Conservation (phyloP, 306 rosid species). For the Cucumis hystrix region DNA sequence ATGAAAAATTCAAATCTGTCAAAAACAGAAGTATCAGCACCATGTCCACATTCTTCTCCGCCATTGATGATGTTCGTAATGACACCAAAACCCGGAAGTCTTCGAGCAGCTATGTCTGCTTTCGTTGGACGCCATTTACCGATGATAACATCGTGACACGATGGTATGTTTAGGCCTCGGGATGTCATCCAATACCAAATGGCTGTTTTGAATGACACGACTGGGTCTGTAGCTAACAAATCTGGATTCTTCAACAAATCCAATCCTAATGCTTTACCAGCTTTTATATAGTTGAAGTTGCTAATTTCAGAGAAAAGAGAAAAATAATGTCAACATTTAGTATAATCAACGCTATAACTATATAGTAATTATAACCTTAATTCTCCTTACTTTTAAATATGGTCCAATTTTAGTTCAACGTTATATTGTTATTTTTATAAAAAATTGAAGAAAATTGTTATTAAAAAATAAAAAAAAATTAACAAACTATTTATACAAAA, state of each 20-base stretch:
- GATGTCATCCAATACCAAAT: slow-evolving; percentile 78
- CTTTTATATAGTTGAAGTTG: slow-evolving; percentile 47
- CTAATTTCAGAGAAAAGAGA: neutral
- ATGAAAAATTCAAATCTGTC: too few relatives aligned
- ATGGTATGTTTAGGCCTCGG: slow-evolving; percentile 43
- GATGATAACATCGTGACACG: slow-evolving; percentile 45
- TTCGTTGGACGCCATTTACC: slow-evolving; percentile 32
- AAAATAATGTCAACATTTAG: too few relatives aligned
- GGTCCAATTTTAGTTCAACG: too few relatives aligned
- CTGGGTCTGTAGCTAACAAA: slow-evolving; percentile 29
- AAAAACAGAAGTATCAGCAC: too few relatives aligned
- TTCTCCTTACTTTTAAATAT: too few relatives aligned
- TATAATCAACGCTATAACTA: too few relatives aligned
- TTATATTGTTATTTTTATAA: too few relatives aligned
- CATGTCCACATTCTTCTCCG: slow-evolving; percentile 27
- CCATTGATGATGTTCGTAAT: slow-evolving; percentile 35
- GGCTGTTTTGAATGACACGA: slow-evolving; percentile 45
- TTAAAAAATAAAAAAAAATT: too few relatives aligned
- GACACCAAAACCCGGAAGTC: slow-evolving; percentile 17
- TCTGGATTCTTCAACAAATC: slow-evolving; percentile 42
- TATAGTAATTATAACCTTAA: too few relatives aligned
- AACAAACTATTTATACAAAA: too few relatives aligned
- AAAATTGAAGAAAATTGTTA: too few relatives aligned
- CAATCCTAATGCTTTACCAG: slow-evolving; percentile 23
- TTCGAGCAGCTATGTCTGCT: slow-evolving; percentile 16